Base-by-base conservation (phyloP, 75 land plant species). In the Cupressus sempervirens region DNA sequence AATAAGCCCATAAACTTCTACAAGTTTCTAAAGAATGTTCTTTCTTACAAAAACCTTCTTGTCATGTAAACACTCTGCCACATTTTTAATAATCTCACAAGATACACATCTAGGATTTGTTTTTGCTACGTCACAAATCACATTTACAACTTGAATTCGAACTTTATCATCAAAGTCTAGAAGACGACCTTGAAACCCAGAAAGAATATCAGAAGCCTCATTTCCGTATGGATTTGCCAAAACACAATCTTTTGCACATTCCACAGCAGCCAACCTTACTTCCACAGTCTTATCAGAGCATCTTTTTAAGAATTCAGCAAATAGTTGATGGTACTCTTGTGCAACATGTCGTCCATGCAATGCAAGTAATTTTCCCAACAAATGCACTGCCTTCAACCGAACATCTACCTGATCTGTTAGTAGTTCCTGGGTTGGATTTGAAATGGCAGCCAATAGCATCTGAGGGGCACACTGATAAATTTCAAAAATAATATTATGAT, bases 31-130 rank as follows among this genome's bases (percentile, higher is more conserved):
- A 87, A 98, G 84, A 50, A 95, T 89, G 2, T 87, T 88, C 70
- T 91, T 98, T 84, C 99, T 89, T 14, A 96, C 98, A 86, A 87
- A 86, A 56, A 98, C 99, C 99, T 93, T 96, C 84, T 93, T 98
- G 85, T 98, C 99, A 68, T 98, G 96, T 50, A 98, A 92, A 23
- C 99, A 83, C 56, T 93, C 95, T 41, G 93, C 87, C 82, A 89
- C 93, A 54, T 87, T 82, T 52, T 83, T 84, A 46, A 98, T 85
- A 77, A 94, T 40, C 45, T 93, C 89, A 53, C 84, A 40, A 29
- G 93, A 93, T 65, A 92, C 82, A 81, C 73, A 88, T 84, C 84
- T 92, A 10, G 84, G 86, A 81, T 91, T 92, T 48, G 85, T 75
- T 56, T 83, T 91, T 50, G 93, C 95, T 35, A 98, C 70, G 76